Evolutionary conservation across 2,329 filamentous ascomycete species (phyloP), one percentile per base, ranked within the genome.

Genomic region (Scolecobasidium constrictum): DNA sequence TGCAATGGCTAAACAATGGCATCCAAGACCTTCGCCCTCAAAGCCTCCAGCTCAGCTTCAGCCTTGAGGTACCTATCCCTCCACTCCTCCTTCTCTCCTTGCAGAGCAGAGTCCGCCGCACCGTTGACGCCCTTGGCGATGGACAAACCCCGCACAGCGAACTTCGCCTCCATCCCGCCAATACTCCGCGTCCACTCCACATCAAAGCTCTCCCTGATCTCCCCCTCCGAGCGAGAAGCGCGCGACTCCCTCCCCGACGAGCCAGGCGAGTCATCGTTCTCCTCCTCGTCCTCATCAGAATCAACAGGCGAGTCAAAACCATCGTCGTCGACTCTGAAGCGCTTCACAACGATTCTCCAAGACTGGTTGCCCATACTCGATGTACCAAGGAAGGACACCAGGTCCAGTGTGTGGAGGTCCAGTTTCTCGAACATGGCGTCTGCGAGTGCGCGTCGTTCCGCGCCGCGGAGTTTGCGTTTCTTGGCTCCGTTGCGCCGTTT

Each of bases 381-480:
- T 9, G 45, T 46, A 3, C 53, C 50, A 4, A 62, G 48, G 26
- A 31, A 2, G 59, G 59, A 1, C 69, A 59, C 57, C 66, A 68
- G 23, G 60, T 64, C 11, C 62, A 62, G 22, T 65, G 62, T 1
- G 61, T 60, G 4, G 54, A 6, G 50, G 49, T 35, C n/a, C 9
- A 51, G 15, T 3, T 55, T 53, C 5, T 53, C 47, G 0, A 71
- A 53, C n/a, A 71, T 59, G 1, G 63, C 55, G 9, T 64, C 60
- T 3, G 68, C 66, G 6, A 71, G 58, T 4, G 58, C 57, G 44
- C 67, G 69, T 2, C 66, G 66, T 55, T 70, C 67, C 16, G 63
- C 62, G 34, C 66, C 62, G 17, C 58, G 57, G 5, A 71, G 53
- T n/a, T n/a, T n/a, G 12, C 66, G 59, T 45, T 61, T 63, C 21